Conservation (phyloP, 176 grass and related monocot species). For the Avena sativa region DNA sequence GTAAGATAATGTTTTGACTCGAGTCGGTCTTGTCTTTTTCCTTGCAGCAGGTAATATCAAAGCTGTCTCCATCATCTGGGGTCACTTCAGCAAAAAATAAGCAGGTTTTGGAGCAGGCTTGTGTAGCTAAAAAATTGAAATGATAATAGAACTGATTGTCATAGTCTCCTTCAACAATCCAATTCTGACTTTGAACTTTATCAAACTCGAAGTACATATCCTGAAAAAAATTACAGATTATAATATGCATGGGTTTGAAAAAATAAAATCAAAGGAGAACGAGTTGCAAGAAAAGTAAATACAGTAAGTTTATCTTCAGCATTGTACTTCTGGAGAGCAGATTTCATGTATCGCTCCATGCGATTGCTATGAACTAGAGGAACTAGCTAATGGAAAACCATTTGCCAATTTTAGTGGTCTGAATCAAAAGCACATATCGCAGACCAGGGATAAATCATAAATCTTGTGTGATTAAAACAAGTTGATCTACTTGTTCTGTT, state of each 20-base stretch:
- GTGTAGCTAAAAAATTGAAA: neutral
- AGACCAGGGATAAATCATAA: no score
- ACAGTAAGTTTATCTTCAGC: neutral
- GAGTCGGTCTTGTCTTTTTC: neutral
- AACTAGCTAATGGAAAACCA: neutral
- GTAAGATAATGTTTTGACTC: constrained; percentile 37
- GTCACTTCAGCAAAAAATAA: constrained; percentile 6
- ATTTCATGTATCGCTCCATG: neutral
- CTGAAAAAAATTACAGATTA: neutral
- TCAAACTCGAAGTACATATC: neutral
- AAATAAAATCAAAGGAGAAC: neutral
- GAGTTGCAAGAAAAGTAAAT: neutral
- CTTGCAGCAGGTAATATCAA: neutral
- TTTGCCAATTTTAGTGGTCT: neutral
- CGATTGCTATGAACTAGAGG: neutral
- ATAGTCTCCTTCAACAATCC: constrained; percentile 9
- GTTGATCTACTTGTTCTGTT: no score
- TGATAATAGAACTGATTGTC: constrained; percentile 1
- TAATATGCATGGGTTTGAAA: neutral
- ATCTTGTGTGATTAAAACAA: no score
- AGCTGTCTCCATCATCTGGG: neutral
- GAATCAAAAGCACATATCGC: no score
- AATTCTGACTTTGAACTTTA: neutral
- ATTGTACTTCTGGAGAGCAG: constrained; percentile 2
- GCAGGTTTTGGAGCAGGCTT: neutral